phyloP scores from a whole-genome alignment of 306 rosid genomes.

The Dryas alaskensis region DNA sequence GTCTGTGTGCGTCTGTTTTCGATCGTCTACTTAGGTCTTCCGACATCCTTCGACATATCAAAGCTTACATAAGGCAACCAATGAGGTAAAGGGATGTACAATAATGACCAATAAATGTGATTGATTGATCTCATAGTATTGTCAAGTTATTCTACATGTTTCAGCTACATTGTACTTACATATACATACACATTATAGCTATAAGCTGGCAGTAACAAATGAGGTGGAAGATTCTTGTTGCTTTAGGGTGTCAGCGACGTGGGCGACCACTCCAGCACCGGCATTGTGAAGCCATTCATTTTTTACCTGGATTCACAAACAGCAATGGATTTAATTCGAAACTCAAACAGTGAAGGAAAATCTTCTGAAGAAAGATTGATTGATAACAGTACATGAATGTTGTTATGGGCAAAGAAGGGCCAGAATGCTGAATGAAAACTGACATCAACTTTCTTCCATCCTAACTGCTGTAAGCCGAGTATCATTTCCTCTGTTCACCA shows the following conservation, averaged over 20 bases:
- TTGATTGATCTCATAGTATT: neutral
- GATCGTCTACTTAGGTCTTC: too few relatives aligned
- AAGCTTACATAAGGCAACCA: neutral
- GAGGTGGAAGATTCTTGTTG: conserved; percentile 63
- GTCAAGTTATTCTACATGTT: conserved; percentile 12
- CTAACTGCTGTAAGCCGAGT: conserved; percentile 74
- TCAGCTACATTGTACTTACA: conserved; percentile 17
- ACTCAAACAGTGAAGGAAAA: conserved; percentile 16
- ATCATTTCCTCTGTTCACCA: conserved; percentile 80
- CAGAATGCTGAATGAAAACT: conserved; percentile 82
- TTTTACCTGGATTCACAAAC: conserved; percentile 67
- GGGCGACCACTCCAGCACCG: conserved; percentile 86
- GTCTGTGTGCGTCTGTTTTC: neutral
- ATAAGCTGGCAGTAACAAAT: conserved; percentile 59
- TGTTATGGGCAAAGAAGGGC: conserved; percentile 98
- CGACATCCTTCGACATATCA: neutral
- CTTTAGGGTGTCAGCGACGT: conserved; percentile 81
- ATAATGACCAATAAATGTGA: neutral
- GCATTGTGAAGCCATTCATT: conserved; percentile 91
- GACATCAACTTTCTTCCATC: conserved; percentile 92
- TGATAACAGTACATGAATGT: conserved; percentile 67
- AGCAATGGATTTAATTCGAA: conserved; percentile 12
- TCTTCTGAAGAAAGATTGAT: conserved; percentile 5
- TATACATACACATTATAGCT: conserved; percentile 29
- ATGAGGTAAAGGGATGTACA: neutral